Evolutionary conservation across 352 stramenopile species (phyloP).

Genomic region (Pythium sp.): DNA sequence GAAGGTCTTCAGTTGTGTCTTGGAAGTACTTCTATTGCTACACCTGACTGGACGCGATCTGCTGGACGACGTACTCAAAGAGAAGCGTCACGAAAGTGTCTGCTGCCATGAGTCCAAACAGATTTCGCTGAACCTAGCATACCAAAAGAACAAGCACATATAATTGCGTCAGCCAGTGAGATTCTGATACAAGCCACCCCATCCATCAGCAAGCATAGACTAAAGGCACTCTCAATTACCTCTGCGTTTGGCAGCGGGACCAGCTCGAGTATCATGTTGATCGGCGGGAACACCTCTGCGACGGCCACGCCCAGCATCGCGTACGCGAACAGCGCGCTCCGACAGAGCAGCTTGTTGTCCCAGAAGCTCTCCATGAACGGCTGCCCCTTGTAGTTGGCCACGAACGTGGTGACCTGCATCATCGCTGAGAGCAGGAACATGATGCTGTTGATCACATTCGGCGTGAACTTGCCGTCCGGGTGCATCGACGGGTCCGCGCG

Average conservation of each 20-base stretch:
- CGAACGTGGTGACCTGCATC: constrained; percentile 57
- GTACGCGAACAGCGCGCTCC: constrained; percentile 33
- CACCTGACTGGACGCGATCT: constrained; percentile 9
- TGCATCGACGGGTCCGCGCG: constrained; percentile 54
- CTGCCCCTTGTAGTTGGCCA: constrained; percentile 47
- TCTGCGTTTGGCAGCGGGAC: constrained; percentile 34
- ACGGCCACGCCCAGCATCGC: constrained; percentile 24
- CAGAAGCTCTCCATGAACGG: constrained; percentile 60
- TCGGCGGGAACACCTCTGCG: constrained; percentile 27
- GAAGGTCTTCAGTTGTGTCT: background rate
- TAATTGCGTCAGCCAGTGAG: background rate
- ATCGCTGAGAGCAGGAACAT: constrained; percentile 92
- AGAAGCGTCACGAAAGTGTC: constrained; percentile 49
- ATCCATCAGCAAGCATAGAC: constrained; percentile 12
- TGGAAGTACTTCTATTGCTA: background rate
- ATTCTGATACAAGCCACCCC: background rate
- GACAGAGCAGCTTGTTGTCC: constrained; percentile 33
- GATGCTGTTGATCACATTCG: constrained; percentile 94
- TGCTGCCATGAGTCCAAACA: constrained; percentile 52
- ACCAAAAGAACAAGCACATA: background rate
- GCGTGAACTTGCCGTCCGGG: constrained; percentile 84
- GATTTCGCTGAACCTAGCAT: constrained; percentile 32
- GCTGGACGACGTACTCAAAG: constrained; percentile 37
- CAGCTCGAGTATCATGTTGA: constrained; percentile 41
- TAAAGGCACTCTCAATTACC: constrained; percentile 28